Conservation (phyloP, 2,329 filamentous ascomycete genomes). For the Emmonsiellopsis sp. region DNA sequence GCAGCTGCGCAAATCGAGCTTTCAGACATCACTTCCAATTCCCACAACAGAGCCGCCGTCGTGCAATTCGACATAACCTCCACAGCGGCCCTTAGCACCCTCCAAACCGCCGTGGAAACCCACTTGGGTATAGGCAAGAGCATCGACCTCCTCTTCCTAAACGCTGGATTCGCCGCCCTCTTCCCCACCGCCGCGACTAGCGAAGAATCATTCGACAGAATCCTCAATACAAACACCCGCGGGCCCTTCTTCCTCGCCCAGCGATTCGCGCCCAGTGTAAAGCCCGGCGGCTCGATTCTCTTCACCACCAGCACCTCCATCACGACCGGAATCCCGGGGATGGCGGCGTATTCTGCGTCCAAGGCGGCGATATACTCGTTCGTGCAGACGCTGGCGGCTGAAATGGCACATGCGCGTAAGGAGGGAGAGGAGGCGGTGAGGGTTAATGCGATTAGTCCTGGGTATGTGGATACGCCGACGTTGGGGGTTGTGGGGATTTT, state of each 20-base stretch:
- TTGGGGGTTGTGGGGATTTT: constrained; percentile 4
- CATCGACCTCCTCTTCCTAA: constrained; percentile 10
- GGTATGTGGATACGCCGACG: constrained; percentile 9
- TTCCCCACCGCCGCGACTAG: neutral
- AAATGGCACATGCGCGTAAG: neutral
- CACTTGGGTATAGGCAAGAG: constrained; percentile 1
- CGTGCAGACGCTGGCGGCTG: constrained; percentile 8
- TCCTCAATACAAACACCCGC: constrained; percentile 10
- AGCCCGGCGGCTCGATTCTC: constrained; percentile 7
- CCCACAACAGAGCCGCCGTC: neutral
- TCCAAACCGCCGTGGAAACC: constrained; percentile 2
- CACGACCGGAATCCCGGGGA: constrained; percentile 4
- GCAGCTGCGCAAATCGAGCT: constrained; percentile 6
- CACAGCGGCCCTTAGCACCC: neutral
- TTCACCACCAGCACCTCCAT: constrained; percentile 10
- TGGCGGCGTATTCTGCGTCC: constrained; percentile 11
- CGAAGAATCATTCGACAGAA: constrained; percentile 5
- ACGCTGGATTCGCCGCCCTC: constrained; percentile 5
- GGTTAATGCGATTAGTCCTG: constrained; percentile 8
- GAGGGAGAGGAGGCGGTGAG: constrained; percentile 6
- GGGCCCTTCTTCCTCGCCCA: constrained; percentile 8
- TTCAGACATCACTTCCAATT: neutral
- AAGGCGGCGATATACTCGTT: constrained; percentile 9
- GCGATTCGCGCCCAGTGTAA: constrained; percentile 3
- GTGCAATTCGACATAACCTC: constrained; percentile 10